Evolutionary conservation across 306 rosid species (phyloP), one percentile per base, ranked within the genome.

Genomic region (Corylus heterophylla): DNA sequence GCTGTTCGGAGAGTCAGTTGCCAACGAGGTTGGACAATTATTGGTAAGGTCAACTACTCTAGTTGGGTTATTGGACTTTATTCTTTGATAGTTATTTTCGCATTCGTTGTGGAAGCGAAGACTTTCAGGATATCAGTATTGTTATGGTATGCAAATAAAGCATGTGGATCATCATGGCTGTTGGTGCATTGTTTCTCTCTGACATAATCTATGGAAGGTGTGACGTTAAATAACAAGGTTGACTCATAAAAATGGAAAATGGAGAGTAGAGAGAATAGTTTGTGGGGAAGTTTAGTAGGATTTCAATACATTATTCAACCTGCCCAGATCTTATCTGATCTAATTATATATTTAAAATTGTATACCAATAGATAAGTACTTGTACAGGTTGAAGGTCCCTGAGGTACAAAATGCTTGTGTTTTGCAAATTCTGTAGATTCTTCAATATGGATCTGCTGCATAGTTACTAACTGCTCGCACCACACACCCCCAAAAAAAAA

Each of bases 1-100:
- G 92, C 88, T 95, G 49, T 83, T 82, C 59, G 98, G 98, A 68
- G 97, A 88, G 77, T 85, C 90, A n/a, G 83, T 85, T 77, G 95
- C 97, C 62, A 89, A 77, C 76, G 90, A 91, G 74, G 84, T 91
- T 80, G 96, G 87, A 87, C 90, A 89, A 74, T 79, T 54, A 44
- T 64, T 94, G 95, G 97, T 95, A 87, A 81, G 82, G 71, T 75
- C 68, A 78, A 31, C 62, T 71, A 50, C 69, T 82, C 12, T 49
- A 20, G 75, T 18, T 64, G 29, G 47, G 50, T 39, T 55, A 8
- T 31, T 25, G 48, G 75, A n/a, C n/a, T 80, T 61, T 20, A 56
- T 69, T 39, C 63, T 69, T 69, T 7, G 55, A 55, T 47, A n/a
- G 6, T 12, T 10, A 74, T 50, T 35, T 74, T 67, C 44, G 37